Percentiles rank a stretch among this genome's conserved stretches.
Conservation (phyloP, 208 protist genomes). For the Trypanosoma vivax region DNA sequence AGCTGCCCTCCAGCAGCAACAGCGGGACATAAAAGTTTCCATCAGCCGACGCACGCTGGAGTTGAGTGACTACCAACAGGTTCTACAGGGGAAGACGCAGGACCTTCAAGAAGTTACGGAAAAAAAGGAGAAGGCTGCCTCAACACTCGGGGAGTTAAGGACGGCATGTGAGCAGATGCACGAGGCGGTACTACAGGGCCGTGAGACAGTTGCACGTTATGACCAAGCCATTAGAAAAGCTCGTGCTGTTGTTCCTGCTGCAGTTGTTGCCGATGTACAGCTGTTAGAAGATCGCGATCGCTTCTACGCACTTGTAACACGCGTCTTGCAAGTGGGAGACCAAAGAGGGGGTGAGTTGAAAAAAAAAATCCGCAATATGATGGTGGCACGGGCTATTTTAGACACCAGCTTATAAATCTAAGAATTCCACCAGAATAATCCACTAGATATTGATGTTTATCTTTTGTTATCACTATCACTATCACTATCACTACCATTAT, state of each 20-base stretch:
- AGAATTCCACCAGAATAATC: no score
- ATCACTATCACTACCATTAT: no score
- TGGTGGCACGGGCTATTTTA: no score
- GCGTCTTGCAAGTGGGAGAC: slow-evolving; percentile 36
- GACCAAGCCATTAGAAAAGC: slow-evolving; percentile 59
- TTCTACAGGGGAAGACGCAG: slow-evolving; percentile 28
- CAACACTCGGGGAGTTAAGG: slow-evolving; percentile 19
- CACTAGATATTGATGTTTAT: no score
- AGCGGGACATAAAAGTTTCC: slow-evolving; percentile 49
- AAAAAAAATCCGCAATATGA: no score
- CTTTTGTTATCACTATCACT: no score
- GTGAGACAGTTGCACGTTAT: slow-evolving; percentile 57
- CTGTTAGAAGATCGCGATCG: slow-evolving; percentile 45
- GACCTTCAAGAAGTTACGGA: slow-evolving; percentile 40
- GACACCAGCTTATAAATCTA: no score
- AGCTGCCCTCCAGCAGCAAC: slow-evolving; percentile 54
- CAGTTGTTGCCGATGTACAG: slow-evolving; percentile 36
- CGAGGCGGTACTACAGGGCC: slow-evolving; percentile 28
- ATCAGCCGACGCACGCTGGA: slow-evolving; percentile 59
- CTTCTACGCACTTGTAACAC: slow-evolving; percentile 21
- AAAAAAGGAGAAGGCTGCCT: slow-evolving; percentile 23
- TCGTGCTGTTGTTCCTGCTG: slow-evolving; percentile 20
- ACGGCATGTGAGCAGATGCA: slow-evolving; percentile 30
- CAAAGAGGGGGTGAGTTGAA: slow-evolving; percentile 28
- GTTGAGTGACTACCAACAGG: slow-evolving; percentile 56